Base-by-base conservation (phyloP, 495 filamentous ascomycete species). In the Astrocystis sublimbata region DNA sequence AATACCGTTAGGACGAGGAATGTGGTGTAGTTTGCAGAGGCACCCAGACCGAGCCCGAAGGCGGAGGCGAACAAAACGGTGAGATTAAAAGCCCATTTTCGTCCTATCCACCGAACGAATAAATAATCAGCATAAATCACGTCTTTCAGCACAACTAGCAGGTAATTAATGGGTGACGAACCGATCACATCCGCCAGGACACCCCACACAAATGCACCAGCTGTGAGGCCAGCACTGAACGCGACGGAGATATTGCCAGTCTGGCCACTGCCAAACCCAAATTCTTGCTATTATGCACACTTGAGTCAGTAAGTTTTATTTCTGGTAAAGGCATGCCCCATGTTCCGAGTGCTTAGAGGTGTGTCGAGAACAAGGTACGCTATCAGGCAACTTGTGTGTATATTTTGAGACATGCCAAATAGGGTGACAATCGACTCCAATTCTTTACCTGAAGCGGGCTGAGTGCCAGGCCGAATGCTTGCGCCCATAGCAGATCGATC, bases 141-240 rank as follows among this genome's bases (percentile, higher is more conserved):
- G 8, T 5, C 35, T 10, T 19, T 8, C 9, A 52, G 3, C 13
- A 4, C 10, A 30, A 23, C 31, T 36, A 6, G n/a, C 31, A 4
- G 10, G 28, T 12, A n/a, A n/a, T n/a, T n/a, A n/a, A n/a, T n/a
- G n/a, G n/a, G 33, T 15, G n/a, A 30, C 51, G 4, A 40, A 51
- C 58, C 80, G 49, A 83, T 73, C 41, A 82, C 78, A 63, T 83
- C 80, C 26, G 79, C 78, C 56, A 81, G 60, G 6, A 81, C 65
- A n/a, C 80, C 80, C 76, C 78, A 82, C 3, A 79, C 66, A 45
- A 81, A 78, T 10, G 80, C 80, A 24, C 77, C 76, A 54, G 73
- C 72, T 6, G 66, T 68, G 26, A 78, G 66, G 26, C 75, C 75
- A 10, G 72, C 61, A 38, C 54, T 67, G 43, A 76, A 75, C 7